phyloP scores from a whole-genome alignment of 2,329 filamentous ascomycete genomes.

The Pseudogymnoascus sp. region DNA sequence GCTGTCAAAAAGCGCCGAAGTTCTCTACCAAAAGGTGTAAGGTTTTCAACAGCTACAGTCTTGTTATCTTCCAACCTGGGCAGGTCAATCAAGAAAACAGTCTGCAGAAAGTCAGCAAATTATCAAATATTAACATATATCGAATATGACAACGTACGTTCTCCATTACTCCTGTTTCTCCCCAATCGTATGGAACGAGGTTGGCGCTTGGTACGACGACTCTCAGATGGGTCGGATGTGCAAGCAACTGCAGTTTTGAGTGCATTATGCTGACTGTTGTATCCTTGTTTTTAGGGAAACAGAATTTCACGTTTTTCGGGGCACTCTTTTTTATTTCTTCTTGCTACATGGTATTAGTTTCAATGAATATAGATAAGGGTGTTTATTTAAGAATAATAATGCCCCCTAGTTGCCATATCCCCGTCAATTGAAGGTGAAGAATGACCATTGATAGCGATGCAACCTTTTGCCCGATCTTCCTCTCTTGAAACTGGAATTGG shows the following conservation, averaged over 20 bases:
- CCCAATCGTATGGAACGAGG: conserved; percentile 80
- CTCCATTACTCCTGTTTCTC: conserved; percentile 68
- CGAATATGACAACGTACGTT: conserved; percentile 47
- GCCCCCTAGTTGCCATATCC: background rate
- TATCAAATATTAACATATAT: background rate
- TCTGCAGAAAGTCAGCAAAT: conserved; percentile 35
- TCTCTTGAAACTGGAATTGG: conserved; percentile 20
- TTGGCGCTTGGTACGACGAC: conserved; percentile 86
- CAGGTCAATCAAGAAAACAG: conserved; percentile 86
- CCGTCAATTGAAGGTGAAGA: no score
- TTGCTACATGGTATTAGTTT: conserved; percentile 33
- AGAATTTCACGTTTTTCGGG: conserved; percentile 55
- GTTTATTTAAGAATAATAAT: background rate
- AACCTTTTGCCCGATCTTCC: conserved; percentile 30
- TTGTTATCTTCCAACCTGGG: conserved; percentile 40
- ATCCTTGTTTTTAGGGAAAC: conserved; percentile 71
- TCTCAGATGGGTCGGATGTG: conserved; percentile 63
- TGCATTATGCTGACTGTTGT: conserved; percentile 72
- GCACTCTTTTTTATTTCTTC: conserved; percentile 40
- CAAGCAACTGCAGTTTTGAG: conserved; percentile 88
- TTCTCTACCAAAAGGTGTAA: conserved; percentile 58
- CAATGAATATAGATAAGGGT: background rate
- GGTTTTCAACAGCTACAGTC: conserved; percentile 18
- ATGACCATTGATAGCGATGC: no score
- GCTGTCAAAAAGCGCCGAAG: conserved; percentile 62